Conservation (phyloP, 2,329 filamentous ascomycete species). For the Aureobasidium sp. region DNA sequence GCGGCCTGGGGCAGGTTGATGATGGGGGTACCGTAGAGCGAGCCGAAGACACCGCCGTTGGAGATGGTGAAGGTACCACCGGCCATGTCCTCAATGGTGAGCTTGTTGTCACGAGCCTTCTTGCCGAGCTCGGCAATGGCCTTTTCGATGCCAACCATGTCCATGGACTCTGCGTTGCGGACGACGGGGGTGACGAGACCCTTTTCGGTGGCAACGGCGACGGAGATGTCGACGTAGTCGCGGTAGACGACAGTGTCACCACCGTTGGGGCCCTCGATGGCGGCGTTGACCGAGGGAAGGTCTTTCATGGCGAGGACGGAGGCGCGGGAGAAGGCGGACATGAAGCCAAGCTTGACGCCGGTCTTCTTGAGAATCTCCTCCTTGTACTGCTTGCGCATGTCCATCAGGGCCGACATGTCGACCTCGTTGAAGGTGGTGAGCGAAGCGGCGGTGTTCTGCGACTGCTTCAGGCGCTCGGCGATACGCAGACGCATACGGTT, state of each 20-base stretch:
- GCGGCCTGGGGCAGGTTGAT: slow-evolving; percentile 94
- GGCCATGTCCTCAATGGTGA: slow-evolving; percentile 99
- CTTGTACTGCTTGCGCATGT: slow-evolving; percentile 96
- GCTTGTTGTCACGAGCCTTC: slow-evolving; percentile 94
- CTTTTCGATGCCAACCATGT: slow-evolving; percentile 83
- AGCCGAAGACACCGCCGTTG: slow-evolving; percentile 95
- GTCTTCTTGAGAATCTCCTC: slow-evolving; percentile 94
- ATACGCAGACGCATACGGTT: slow-evolving; percentile 98
- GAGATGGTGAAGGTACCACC: slow-evolving; percentile 97
- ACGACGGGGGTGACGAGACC: slow-evolving; percentile 95
- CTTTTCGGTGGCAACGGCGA: slow-evolving; percentile 95
- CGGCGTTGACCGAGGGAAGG: slow-evolving; percentile 89
- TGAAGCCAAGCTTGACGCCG: slow-evolving; percentile 97
- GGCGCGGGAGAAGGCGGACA: slow-evolving; percentile 93
- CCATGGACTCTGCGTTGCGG: slow-evolving; percentile 82
- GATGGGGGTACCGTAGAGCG: slow-evolving; percentile 94
- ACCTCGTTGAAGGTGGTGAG: slow-evolving; percentile 99
- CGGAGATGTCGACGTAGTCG: slow-evolving; percentile 96
- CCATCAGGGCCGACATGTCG: slow-evolving; percentile 96
- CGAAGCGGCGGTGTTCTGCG: slow-evolving; percentile 95
- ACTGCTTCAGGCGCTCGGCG: slow-evolving; percentile 96
- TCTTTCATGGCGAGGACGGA: slow-evolving; percentile 89
- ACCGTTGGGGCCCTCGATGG: slow-evolving; percentile 89
- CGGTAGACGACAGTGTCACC: slow-evolving; percentile 98
- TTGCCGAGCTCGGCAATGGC: slow-evolving; percentile 89